phyloP scores from a whole-genome alignment of 306 rosid genomes.

The Dicorynia guianensis region DNA sequence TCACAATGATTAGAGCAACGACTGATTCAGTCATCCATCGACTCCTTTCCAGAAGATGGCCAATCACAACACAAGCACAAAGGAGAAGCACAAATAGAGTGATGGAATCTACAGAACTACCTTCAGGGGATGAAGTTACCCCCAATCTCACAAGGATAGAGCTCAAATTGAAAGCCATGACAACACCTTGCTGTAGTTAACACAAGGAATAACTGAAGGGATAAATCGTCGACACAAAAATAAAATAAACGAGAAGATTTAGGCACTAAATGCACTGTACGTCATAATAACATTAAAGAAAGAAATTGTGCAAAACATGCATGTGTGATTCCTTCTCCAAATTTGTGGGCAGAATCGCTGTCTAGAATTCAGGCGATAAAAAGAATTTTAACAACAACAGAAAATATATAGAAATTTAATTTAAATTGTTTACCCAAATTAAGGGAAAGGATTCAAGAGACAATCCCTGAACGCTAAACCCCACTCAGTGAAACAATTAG shows the following conservation, averaged over 20 bases:
- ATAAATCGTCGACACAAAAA: not conserved
- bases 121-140: conserved; percentile 15
- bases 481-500: not conserved
- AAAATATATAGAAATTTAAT: too few relatives aligned
- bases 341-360: too few relatives aligned
- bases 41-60: conserved; percentile 67
- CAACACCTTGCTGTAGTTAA: not conserved
- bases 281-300: not conserved
- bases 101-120: conserved; percentile 46
- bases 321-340: too few relatives aligned
- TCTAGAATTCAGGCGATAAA: too few relatives aligned
- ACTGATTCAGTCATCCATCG: conserved; percentile 68
- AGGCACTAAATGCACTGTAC: not conserved
- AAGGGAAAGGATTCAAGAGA: not conserved
- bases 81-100: conserved; percentile 68
- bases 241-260: not conserved
- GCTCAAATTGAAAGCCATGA: conserved; percentile 42
- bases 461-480: too few relatives aligned
- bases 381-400: too few relatives aligned
- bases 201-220: conserved; percentile 6
- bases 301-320: not conserved
- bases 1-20: conserved; percentile 66
- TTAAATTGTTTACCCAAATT: too few relatives aligned
- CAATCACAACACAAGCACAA: conserved; percentile 58
- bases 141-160: conserved; percentile 36